Percentiles rank a stretch among this genome's conserved stretches.
These are phyloP conservation scores for Cladophialophora exuberans DNA, from an alignment of 2,329 filamentous ascomycete species.

Conservation along the genomic window DNA sequence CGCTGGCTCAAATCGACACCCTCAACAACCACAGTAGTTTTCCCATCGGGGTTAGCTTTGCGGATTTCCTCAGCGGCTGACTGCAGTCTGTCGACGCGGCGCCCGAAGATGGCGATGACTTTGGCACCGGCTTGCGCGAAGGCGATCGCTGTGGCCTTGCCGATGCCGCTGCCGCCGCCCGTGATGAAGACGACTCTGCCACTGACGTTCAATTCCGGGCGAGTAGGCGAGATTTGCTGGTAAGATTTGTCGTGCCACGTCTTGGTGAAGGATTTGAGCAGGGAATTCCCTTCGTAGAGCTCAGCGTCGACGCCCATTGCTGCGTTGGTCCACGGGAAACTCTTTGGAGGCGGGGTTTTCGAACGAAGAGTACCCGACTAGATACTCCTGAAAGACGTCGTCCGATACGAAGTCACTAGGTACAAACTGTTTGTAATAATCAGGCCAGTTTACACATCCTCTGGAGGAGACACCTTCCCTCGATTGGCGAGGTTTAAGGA, in stretches of 20 bases:
- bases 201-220: not conserved
- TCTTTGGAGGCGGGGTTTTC: conserved; percentile 4
- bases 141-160: conserved; percentile 55
- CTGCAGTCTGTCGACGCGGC: conserved; percentile 32
- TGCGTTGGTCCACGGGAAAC: conserved; percentile 6
- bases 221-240: not conserved
- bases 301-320: no score
- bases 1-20: not conserved
- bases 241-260: not conserved
- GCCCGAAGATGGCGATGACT: conserved; percentile 57
- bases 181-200: not conserved
- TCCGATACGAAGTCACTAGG: no score
- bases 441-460: no score
- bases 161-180: conserved; percentile 48
- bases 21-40: not conserved
- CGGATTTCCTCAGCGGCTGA: not conserved
- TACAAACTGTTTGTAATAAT: no score
- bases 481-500: no score
- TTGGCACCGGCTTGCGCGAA: conserved; percentile 59
- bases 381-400: no score
- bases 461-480: no score
- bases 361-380: no score
- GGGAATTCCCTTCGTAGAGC: no score
- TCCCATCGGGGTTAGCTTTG: not conserved
- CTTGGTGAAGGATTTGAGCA: conserved; percentile 2